Conservation (phyloP, 2,329 filamentous ascomycete genomes). For the Malbranchea zuffiana region DNA sequence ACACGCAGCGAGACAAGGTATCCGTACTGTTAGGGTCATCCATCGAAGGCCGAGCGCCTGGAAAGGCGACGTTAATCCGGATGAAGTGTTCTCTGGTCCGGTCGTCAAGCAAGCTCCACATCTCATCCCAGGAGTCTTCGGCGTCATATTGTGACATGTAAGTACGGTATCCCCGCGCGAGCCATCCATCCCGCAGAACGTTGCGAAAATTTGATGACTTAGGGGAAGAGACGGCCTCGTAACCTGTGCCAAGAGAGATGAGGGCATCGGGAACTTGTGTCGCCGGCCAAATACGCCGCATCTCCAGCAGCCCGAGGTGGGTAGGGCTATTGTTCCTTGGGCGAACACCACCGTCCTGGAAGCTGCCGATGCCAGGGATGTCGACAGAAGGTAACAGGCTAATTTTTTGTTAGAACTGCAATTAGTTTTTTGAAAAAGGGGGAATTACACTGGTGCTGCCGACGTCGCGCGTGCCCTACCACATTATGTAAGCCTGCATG, state of each 20-base stretch:
- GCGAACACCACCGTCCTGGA: constrained; percentile 2
- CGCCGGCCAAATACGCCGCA: not conserved
- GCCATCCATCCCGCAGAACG: constrained; percentile 13
- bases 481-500: not conserved
- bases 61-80: not conserved
- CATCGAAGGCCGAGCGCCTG: not conserved
- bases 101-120: constrained; percentile 7
- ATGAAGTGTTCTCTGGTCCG: constrained; percentile 2
- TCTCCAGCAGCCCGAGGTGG: constrained; percentile 1
- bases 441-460: not conserved
- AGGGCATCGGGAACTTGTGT: constrained; percentile 2
- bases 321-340: not conserved
- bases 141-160: constrained; percentile 5
- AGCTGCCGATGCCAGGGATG: constrained; percentile 2
- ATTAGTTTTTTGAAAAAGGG: not conserved
- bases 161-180: constrained; percentile 11
- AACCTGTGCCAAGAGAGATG: constrained; percentile 13
- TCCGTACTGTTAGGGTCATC: not conserved
- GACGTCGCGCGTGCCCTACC: constrained; percentile 1
- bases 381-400: constrained; percentile 1
- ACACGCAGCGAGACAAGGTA: not conserved
- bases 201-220: constrained; percentile 12
- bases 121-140: constrained; percentile 11
- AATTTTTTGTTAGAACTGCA: not conserved
- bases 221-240: constrained; percentile 3